These are phyloP conservation scores for Ramicandelaber brevisporus DNA, from an alignment of 192 early-diverging fungal species.

Conservation along the genomic window DNA sequence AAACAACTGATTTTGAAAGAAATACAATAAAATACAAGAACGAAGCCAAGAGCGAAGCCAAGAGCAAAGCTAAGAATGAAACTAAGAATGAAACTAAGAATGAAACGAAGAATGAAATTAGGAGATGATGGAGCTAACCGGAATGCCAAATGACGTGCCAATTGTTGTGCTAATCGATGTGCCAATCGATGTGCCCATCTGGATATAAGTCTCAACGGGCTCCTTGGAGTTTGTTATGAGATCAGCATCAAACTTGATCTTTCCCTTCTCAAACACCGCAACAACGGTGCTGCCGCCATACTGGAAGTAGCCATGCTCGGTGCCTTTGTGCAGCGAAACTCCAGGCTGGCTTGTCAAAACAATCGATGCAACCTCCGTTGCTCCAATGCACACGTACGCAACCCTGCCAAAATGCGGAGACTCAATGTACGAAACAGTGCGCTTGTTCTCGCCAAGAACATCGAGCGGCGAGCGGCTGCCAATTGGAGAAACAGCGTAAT, in stretches of 20 bases:
- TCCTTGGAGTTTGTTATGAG: slow-evolving; percentile 30
- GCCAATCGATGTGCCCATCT: slow-evolving; percentile 20
- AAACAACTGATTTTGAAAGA: too few relatives aligned
- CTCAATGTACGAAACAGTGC: slow-evolving; percentile 34
- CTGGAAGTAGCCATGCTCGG: slow-evolving; percentile 59
- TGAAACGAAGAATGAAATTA: too few relatives aligned
- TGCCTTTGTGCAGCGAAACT: slow-evolving; percentile 20
- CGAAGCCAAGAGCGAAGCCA: too few relatives aligned
- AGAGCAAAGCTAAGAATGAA: too few relatives aligned
- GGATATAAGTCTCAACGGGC: slow-evolving; percentile 40
- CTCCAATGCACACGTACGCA: slow-evolving; percentile 42
- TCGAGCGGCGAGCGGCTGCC: slow-evolving; percentile 42
- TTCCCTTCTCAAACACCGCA: slow-evolving; percentile 29
- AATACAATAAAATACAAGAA: too few relatives aligned
- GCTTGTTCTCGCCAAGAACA: slow-evolving; percentile 57
- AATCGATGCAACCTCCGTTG: slow-evolving; percentile 68
- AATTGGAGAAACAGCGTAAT: slow-evolving; percentile 70
- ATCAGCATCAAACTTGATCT: slow-evolving; percentile 39
- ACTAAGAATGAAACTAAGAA: too few relatives aligned
- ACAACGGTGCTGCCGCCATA: slow-evolving; percentile 65
- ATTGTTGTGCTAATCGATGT: too few relatives aligned
- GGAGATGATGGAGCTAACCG: too few relatives aligned
- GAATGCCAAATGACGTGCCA: too few relatives aligned
- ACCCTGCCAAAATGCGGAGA: slow-evolving; percentile 39
- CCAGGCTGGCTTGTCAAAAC: slow-evolving; percentile 22